Conservation (phyloP, 768 basidiomycete genomes). For the Dacryopinax primogenitus region DNA sequence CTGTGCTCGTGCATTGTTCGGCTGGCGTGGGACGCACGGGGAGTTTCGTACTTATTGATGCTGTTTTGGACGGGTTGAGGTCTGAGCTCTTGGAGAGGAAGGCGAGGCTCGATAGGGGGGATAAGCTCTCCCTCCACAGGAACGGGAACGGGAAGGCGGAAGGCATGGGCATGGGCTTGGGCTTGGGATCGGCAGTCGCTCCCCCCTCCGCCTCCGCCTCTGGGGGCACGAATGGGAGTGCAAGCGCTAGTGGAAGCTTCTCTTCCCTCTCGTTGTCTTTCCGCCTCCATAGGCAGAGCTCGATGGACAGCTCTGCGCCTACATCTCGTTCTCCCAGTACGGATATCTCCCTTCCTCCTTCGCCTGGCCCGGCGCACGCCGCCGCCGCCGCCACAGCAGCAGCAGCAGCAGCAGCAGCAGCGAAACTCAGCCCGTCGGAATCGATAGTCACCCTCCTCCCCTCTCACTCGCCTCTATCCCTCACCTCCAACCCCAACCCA, state of each 20-base stretch:
- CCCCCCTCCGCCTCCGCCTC: too few relatives aligned
- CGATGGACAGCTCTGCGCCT: neutral
- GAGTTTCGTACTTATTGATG: slow-evolving; percentile 80
- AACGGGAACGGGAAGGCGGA: too few relatives aligned
- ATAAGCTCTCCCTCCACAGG: neutral
- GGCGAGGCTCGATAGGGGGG: neutral
- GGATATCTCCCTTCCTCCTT: neutral
- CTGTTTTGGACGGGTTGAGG: slow-evolving; percentile 62
- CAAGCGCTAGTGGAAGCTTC: too few relatives aligned
- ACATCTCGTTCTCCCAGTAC: neutral
- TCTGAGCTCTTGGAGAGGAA: slow-evolving; percentile 35
- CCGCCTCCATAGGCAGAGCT: neutral
- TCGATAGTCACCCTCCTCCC: neutral
- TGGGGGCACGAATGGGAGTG: too few relatives aligned
- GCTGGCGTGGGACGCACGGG: slow-evolving; percentile 94
- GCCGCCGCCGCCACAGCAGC: neutral
- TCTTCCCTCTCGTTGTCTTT: neutral
- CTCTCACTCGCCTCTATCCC: neutral
- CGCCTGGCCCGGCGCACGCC: neutral
- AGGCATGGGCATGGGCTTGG: too few relatives aligned
- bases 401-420: too few relatives aligned
- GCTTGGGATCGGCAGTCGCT: too few relatives aligned
- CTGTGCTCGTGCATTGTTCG: slow-evolving; percentile 76
- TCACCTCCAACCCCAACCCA: neutral
- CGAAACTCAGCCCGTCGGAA: neutral